Percentiles rank a stretch among this genome's conserved stretches.
These are phyloP conservation scores for Bolboschoenoplectus hybrid DNA, from an alignment of 202 grass and related monocot species.

Conservation along the genomic window DNA sequence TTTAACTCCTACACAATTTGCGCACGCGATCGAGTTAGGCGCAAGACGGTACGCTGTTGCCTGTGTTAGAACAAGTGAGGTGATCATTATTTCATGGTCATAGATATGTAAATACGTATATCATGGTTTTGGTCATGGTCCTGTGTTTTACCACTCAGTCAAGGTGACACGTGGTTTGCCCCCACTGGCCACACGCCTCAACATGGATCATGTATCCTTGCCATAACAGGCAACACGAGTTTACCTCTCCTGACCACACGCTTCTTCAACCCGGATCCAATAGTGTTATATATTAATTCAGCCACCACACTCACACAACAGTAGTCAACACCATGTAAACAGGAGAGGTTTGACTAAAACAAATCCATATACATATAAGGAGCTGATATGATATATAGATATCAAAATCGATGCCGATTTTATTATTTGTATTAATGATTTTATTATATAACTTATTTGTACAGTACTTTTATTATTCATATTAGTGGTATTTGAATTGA, in stretches of 20 bases:
- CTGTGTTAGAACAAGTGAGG: background rate
- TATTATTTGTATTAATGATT: too few relatives aligned
- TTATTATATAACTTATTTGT: too few relatives aligned
- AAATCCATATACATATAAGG: too few relatives aligned
- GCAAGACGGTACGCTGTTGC: background rate
- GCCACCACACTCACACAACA: background rate
- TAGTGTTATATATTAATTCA: background rate
- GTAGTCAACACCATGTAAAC: background rate
- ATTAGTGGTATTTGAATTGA: too few relatives aligned
- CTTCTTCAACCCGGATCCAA: background rate
- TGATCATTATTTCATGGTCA: background rate
- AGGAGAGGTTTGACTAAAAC: too few relatives aligned
- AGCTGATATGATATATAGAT: too few relatives aligned
- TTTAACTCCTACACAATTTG: slow-evolving; percentile 23
- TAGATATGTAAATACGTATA: background rate
- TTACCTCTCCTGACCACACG: background rate
- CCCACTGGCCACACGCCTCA: slow-evolving; percentile 4
- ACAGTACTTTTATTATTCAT: too few relatives aligned
- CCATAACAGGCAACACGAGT: slow-evolving; percentile 27
- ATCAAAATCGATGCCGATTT: too few relatives aligned
- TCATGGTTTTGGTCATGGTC: slow-evolving; percentile 1
- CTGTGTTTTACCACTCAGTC: slow-evolving; percentile 24
- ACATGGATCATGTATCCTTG: background rate
- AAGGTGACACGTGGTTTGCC: slow-evolving; percentile 8
- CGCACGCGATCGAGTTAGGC: slow-evolving; percentile 21